phyloP scores from a whole-genome alignment of 2,329 filamentous ascomycete species.

The Sporothrix luriei region DNA sequence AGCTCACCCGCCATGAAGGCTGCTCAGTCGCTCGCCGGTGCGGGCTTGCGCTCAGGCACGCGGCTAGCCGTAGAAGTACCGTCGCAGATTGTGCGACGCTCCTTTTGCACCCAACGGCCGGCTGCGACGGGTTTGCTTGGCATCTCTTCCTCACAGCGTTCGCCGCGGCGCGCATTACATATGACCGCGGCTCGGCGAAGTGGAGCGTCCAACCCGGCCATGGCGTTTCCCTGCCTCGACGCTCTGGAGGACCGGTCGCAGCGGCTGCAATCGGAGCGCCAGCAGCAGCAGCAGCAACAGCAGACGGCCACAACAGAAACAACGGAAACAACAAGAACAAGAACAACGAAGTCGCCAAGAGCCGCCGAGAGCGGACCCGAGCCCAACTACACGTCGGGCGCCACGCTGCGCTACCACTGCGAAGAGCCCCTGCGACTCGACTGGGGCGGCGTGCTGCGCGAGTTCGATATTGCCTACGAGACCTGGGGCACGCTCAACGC shows the following conservation, averaged over 20 bases:
- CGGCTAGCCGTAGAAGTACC: background rate
- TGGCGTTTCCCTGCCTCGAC: conserved; percentile 89
- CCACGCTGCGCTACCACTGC: conserved; percentile 77
- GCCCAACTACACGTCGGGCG: conserved; percentile 88
- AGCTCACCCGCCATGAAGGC: conserved; percentile 26
- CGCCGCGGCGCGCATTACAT: conserved; percentile 35
- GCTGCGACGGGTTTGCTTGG: background rate
- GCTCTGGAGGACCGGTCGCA: conserved; percentile 73
- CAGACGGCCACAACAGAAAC: background rate
- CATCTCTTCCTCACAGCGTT: background rate
- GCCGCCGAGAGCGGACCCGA: conserved; percentile 74
- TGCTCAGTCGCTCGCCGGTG: conserved; percentile 5
- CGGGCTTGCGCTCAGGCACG: conserved; percentile 9
- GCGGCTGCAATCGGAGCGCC: conserved; percentile 50
- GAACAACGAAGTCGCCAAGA: conserved; percentile 11
- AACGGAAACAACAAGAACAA: background rate
- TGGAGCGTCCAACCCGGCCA: conserved; percentile 74
- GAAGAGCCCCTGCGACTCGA: conserved; percentile 77
- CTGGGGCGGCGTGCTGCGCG: conserved; percentile 89
- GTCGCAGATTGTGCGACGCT: background rate
- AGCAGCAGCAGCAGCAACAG: conserved; percentile 48
- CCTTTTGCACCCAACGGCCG: conserved; percentile 18
- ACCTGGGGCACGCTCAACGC: conserved; percentile 83
- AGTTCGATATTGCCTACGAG: conserved; percentile 91
- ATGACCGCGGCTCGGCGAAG: conserved; percentile 38